phyloP scores from a whole-genome alignment of 2,329 filamentous ascomycete genomes.

The Chrysosporium queenslandicum region DNA sequence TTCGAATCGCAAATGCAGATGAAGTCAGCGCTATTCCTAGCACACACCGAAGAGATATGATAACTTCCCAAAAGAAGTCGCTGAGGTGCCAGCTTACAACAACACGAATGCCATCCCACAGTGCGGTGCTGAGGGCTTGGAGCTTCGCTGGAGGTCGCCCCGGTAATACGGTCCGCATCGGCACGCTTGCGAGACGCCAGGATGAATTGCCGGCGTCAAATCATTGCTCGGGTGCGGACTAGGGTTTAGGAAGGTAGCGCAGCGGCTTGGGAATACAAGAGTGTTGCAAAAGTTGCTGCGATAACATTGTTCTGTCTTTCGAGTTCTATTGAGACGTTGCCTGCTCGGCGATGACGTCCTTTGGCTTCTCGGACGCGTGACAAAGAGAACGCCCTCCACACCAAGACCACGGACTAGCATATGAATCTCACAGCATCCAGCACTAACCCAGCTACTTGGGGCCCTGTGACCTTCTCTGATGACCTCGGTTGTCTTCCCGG shows the following conservation, averaged over 20 bases:
- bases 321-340: background rate
- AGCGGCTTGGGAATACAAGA: background rate
- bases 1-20: background rate
- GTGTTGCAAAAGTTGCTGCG: background rate
- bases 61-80: conserved; percentile 2
- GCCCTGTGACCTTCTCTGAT: background rate
- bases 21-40: conserved; percentile 13
- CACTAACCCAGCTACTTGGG: background rate
- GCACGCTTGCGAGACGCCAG: conserved; percentile 30
- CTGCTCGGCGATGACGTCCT: conserved; percentile 3
- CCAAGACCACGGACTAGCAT: background rate
- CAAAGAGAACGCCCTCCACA: background rate
- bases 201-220: conserved; percentile 13
- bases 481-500: background rate
- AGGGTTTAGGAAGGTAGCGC: background rate
- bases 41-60: conserved; percentile 14
- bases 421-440: background rate
- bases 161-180: conserved; percentile 69
- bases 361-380: background rate
- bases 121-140: conserved; percentile 63
- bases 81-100: conserved; percentile 46
- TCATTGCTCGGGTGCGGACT: conserved; percentile 14
- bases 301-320: background rate
- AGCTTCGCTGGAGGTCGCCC: conserved; percentile 68
- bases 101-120: conserved; percentile 62